Evolutionary conservation across 1,284 basidiomycete genomes (phyloP).

Genomic region (Irpex rosettiformis): DNA sequence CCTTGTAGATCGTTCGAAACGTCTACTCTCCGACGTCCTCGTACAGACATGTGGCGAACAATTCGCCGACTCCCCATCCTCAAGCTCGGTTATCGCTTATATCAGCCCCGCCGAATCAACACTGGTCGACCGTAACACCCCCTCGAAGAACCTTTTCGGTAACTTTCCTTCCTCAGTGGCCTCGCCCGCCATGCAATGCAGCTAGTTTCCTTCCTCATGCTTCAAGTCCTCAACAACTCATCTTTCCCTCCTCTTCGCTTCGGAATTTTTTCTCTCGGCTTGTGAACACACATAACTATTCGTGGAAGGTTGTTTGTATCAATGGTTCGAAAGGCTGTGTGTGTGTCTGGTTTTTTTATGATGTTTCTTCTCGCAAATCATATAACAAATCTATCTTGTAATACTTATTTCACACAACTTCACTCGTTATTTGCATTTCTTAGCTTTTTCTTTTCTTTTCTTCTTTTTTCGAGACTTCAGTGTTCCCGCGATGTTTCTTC

Average conservation of each 20-base stretch:
- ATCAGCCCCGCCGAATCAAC: conserved; percentile 1
- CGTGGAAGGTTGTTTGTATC: neutral
- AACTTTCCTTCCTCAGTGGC: neutral
- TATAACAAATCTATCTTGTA: neutral
- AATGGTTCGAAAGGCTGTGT: neutral
- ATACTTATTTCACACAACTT: neutral
- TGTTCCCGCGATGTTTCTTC: too few relatives aligned
- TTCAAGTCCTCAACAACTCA: neutral
- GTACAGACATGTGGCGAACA: conserved; percentile 29
- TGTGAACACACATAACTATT: neutral
- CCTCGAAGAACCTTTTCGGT: neutral
- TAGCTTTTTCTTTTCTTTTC: neutral
- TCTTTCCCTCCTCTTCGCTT: neutral
- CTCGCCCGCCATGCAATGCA: neutral
- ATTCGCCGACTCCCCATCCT: conserved; percentile 13
- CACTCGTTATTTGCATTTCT: neutral
- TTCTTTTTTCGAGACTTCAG: neutral
- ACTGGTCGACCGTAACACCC: conserved; percentile 4
- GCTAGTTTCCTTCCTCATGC: neutral
- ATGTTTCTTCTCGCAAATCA: neutral
- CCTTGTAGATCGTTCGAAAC: conserved; percentile 48
- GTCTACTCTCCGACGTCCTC: conserved; percentile 50
- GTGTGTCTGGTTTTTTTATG: neutral
- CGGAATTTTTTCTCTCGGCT: neutral
- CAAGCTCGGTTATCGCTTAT: neutral